A percentile compares a stretch with the other conserved stretches of the same genome.
Conservation (phyloP, 371 early-diverging fungal genomes). For the Mortierella sp. region DNA sequence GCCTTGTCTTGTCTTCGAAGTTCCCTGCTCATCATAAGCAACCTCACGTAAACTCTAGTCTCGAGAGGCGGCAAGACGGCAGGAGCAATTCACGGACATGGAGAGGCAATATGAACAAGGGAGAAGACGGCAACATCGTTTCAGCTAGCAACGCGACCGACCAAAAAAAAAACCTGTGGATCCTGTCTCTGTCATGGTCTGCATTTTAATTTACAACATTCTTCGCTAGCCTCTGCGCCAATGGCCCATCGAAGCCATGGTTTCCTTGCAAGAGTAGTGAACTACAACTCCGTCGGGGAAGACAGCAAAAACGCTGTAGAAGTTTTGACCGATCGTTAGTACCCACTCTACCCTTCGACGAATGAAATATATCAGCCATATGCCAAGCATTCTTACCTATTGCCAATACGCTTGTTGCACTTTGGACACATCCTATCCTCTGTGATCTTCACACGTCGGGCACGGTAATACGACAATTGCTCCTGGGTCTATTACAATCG, state of each 20-base stretch:
- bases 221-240: constrained; percentile 30
- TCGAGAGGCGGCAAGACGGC: constrained; percentile 26
- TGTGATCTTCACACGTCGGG: constrained; percentile 75
- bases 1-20: too few relatives aligned
- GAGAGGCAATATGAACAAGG: constrained; percentile 38
- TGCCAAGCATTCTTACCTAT: constrained; percentile 59
- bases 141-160: constrained; percentile 13
- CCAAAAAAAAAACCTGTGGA: too few relatives aligned
- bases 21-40: too few relatives aligned
- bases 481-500: constrained; percentile 72
- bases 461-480: constrained; percentile 70
- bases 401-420: constrained; percentile 84
- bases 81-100: constrained; percentile 21
- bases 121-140: constrained; percentile 18
- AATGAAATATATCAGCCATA: background rate
- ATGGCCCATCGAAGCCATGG: constrained; percentile 54
- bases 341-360: too few relatives aligned
- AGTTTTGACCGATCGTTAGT: background rate
- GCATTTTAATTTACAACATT: background rate
- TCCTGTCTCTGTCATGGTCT: too few relatives aligned
- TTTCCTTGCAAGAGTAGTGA: constrained; percentile 83
- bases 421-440: constrained; percentile 85
- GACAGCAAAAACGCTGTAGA: constrained; percentile 74
- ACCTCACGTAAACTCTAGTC: constrained; percentile 3
- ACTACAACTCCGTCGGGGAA: constrained; percentile 80